Evolutionary conservation across 345 rosid species (phyloP).

Genomic region (Brassica juncea): DNA sequence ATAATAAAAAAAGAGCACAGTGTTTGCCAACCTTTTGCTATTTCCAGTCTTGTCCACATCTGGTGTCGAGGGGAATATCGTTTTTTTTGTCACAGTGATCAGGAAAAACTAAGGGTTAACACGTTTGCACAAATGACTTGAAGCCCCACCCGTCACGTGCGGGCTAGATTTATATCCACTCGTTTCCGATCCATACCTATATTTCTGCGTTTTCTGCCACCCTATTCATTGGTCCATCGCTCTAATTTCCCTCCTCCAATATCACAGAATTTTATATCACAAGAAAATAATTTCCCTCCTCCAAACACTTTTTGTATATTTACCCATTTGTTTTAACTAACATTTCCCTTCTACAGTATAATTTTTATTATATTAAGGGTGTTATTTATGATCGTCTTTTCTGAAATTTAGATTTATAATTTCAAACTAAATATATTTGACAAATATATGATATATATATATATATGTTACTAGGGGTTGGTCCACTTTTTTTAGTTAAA

Average conservation of each 20-base stretch:
- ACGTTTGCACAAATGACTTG: conserved; percentile 33
- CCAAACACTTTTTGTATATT: conserved; percentile 5
- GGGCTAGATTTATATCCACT: conserved; percentile 31
- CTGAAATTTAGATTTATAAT: neutral
- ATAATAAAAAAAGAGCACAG: conserved; percentile 9
- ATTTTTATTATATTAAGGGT: neutral
- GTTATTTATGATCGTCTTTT: neutral
- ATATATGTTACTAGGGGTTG: too few species aligned
- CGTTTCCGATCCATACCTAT: conserved; percentile 26
- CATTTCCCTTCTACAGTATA: neutral
- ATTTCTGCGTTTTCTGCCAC: conserved; percentile 2
- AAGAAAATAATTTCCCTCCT: neutral
- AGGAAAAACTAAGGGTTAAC: neutral
- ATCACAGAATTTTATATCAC: too few species aligned
- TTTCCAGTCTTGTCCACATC: conserved; percentile 17
- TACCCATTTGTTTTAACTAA: neutral
- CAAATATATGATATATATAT: neutral
- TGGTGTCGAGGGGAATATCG: conserved; percentile 21
- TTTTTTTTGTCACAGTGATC: conserved; percentile 3
- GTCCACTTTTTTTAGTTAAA: too few species aligned
- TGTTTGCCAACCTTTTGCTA: conserved; percentile 17
- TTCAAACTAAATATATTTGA: neutral
- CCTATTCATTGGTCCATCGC: neutral
- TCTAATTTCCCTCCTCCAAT: neutral
- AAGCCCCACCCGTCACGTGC: conserved; percentile 37